Conservation (phyloP, 495 filamentous ascomycete genomes). For the Lentithecium fluviatile region DNA sequence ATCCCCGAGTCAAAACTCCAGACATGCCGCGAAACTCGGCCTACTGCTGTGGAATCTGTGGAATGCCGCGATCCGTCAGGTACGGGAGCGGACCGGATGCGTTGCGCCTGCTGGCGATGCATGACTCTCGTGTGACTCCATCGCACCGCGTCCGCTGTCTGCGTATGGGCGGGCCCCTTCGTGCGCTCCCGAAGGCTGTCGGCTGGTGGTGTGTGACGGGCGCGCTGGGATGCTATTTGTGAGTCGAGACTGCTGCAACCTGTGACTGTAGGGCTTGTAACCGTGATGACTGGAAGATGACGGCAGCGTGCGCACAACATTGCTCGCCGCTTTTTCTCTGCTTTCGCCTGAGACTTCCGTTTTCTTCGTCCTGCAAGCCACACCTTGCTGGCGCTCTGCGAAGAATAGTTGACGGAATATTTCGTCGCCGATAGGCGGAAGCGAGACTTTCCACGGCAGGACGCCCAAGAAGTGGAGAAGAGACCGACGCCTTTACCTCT, state of each 20-base stretch:
- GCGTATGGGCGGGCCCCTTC: not conserved
- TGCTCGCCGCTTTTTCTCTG: not conserved
- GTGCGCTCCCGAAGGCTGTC: not conserved
- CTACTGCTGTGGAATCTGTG: not conserved
- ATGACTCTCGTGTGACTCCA: not conserved
- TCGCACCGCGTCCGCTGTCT: not conserved
- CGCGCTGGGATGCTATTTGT: not conserved
- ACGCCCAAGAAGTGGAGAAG: no score
- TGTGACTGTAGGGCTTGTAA: not conserved
- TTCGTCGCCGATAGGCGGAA: no score
- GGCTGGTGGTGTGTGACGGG: not conserved
- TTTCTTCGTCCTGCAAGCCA: no score
- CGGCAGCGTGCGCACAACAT: not conserved
- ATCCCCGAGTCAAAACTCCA: not conserved
- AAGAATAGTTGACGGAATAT: no score
- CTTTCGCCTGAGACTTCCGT: not conserved
- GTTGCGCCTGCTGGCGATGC: not conserved
- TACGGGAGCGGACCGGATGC: not conserved
- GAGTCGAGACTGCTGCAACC: not conserved
- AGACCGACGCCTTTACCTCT: no score
- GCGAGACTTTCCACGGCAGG: no score
- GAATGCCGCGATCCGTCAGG: not conserved
- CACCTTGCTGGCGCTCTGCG: no score
- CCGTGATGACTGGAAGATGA: not conserved
- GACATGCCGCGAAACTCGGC: not conserved